Base-by-base conservation (phyloP, 768 basidiomycete species). In the Russula sp. region DNA sequence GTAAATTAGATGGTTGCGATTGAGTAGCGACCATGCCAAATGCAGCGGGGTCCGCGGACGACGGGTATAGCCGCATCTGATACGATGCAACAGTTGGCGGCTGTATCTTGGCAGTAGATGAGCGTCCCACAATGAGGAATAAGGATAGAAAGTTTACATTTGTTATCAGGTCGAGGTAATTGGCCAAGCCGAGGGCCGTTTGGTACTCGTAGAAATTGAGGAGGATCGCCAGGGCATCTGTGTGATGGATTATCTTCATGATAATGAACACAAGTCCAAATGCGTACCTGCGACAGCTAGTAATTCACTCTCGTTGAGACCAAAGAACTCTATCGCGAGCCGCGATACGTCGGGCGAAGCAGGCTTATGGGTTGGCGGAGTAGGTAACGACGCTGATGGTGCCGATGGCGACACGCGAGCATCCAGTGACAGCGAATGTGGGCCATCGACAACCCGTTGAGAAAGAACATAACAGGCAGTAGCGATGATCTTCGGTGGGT, bases 381-480 rank as follows among this genome's bases (percentile, higher is more conserved):
- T 91, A 55, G 88, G 90, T 66, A 92, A 79, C 22, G 88, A 89
- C 50, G 87, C 80, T 16, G 88, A 85, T 27, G 89, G 87, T 2
- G 88, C 81, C 44, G 86, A 80, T 32, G 80, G 80, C 20, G 87
- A 84, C 68, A 91, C 84, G 59, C 90, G 82, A 48, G 87, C 85
- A 70, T 89, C 85, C 22, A 92, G 77, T 54, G 89, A 87, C 39
- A 84, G 78, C 0, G 87, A 86, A 68, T 87, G 84, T 37, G 88
- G 85, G 1, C 88, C 89, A 70, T 91, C 88, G 22, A 80, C 75
- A 52, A 85, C 79, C 64, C 82, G 82, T 67, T 91, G 89, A 7
- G 88, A 87, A 61, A 94, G 78, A 51, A 93, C 78, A 71, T 85
- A 88, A 70, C 89, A 91, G 32, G 90, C 85, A 51, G 86, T 80